A percentile compares a stretch with the other conserved stretches of the same genome.
These are phyloP conservation scores for Euphrasia confusa DNA, from an alignment of 257 asterid genomes.

Conservation along the genomic window DNA sequence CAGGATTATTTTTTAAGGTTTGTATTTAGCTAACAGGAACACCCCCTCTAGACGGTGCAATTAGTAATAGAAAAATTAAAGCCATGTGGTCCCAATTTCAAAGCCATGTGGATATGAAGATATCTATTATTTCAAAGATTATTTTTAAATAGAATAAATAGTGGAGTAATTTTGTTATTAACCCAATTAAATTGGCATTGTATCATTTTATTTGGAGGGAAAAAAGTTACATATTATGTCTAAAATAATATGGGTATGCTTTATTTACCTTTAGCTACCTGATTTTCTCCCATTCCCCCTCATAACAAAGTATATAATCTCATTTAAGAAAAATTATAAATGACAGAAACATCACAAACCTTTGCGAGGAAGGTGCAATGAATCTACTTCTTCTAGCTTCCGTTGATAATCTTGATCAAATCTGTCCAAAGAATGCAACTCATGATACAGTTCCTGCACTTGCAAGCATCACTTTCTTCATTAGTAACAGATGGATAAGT, in stretches of 20 bases:
- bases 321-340: neutral
- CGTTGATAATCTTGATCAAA: slow-evolving; percentile 88
- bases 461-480: slow-evolving; percentile 23
- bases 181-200: neutral
- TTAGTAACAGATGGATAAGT: neutral
- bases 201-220: neutral
- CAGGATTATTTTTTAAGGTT: neutral
- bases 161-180: neutral
- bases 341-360: slow-evolving; percentile 40
- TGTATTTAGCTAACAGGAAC: neutral
- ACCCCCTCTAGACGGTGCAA: too few species aligned
- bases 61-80: neutral
- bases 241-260: neutral
- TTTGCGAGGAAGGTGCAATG: slow-evolving; percentile 84
- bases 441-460: slow-evolving; percentile 94
- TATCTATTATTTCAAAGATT: neutral
- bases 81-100: neutral
- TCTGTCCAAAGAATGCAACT: slow-evolving; percentile 85
- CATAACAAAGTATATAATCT: slow-evolving; percentile 9
- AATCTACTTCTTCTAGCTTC: slow-evolving; percentile 85
- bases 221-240: neutral
- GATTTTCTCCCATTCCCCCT: slow-evolving; percentile 4
- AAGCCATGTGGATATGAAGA: too few species aligned
- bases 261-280: neutral
- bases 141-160: neutral